Evolutionary conservation across 2,329 filamentous ascomycete species (phyloP).

Genomic region (Paecilomyces variotii): DNA sequence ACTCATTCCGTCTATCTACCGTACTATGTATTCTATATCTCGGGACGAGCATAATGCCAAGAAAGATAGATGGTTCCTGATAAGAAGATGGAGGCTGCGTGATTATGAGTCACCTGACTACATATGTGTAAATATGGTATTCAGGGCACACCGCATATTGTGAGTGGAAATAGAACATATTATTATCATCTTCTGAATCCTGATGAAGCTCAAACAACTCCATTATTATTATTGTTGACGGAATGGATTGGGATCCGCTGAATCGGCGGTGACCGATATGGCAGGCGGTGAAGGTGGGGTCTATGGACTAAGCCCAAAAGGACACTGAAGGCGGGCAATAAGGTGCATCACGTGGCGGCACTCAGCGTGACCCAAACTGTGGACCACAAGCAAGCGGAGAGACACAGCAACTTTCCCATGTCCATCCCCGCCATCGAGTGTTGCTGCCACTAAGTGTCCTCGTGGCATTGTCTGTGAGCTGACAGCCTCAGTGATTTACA

Average conservation of each 20-base stretch:
- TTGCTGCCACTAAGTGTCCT: neutral
- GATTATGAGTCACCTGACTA: too few species aligned
- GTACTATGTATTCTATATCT: too few species aligned
- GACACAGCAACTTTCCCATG: neutral
- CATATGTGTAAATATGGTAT: too few species aligned
- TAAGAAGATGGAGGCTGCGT: too few species aligned
- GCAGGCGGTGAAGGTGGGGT: neutral
- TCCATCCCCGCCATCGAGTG: neutral
- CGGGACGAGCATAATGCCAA: too few species aligned
- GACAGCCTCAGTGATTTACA: neutral
- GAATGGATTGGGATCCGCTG: neutral
- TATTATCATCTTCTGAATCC: too few species aligned
- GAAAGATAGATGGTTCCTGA: too few species aligned
- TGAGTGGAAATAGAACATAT: too few species aligned
- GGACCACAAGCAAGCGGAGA: neutral
- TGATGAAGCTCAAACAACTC: too few species aligned
- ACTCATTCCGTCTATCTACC: too few species aligned
- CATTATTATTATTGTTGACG: neutral
- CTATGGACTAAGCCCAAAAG: neutral
- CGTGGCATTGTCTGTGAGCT: neutral
- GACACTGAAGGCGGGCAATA: neutral
- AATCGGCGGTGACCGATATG: neutral
- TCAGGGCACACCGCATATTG: too few species aligned
- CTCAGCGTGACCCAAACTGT: constrained; percentile 3
- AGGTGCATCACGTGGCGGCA: constrained; percentile 7